A percentile compares a stretch with the other conserved stretches of the same genome.
Evolutionary conservation across 2,329 filamentous ascomycete species (phyloP).

Genomic region (Colletotrichum incanum): DNA sequence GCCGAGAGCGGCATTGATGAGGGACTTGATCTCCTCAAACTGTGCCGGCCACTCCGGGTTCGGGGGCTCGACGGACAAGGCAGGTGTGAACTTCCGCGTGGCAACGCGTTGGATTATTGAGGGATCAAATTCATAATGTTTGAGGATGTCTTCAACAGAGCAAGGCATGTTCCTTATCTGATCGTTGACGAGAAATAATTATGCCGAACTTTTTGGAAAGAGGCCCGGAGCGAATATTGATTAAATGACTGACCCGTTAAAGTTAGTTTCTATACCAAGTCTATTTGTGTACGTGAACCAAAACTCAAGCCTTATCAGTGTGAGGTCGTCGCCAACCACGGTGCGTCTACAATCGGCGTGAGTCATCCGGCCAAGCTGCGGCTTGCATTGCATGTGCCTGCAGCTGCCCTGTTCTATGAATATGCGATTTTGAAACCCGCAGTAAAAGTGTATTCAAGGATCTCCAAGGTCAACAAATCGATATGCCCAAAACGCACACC

Average conservation of each 20-base stretch:
- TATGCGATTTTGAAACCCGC: background rate
- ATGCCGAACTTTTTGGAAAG: background rate
- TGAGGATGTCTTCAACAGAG: constrained; percentile 48
- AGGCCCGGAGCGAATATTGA: no score
- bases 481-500: constrained; percentile 51
- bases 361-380: constrained; percentile 32
- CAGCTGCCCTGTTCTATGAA: background rate
- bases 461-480: constrained; percentile 46
- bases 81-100: constrained; percentile 45
- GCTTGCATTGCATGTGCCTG: constrained; percentile 2
- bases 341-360: constrained; percentile 19
- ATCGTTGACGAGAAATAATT: background rate
- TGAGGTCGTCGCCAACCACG: background rate
- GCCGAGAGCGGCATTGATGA: constrained; percentile 56
- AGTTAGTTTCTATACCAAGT: background rate
- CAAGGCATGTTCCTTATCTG: constrained; percentile 14
- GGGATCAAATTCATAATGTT: constrained; percentile 47
- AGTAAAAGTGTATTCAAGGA: constrained; percentile 4
- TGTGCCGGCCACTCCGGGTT: constrained; percentile 55
- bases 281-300: background rate
- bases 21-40: constrained; percentile 51
- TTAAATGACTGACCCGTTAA: background rate
- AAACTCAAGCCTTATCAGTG: background rate
- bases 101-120: constrained; percentile 47
- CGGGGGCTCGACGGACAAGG: constrained; percentile 54